phyloP scores from a whole-genome alignment of 768 basidiomycete species.

The Leccinum arenicola region DNA sequence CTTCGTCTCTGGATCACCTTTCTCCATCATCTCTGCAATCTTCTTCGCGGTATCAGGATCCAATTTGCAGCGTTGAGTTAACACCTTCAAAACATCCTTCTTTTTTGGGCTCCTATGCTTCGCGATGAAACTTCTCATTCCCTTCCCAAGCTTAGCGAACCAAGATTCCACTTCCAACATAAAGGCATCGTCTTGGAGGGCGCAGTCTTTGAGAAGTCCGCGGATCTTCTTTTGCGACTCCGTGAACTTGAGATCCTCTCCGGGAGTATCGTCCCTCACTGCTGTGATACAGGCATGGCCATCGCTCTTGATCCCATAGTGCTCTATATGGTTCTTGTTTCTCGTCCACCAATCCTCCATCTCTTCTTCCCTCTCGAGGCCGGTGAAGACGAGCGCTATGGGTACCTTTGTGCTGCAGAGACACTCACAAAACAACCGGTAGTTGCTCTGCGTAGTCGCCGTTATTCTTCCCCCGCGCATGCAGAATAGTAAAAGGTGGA shows the following conservation, averaged over 20 bases:
- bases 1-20: conserved; percentile 3
- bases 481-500: conserved; percentile 42
- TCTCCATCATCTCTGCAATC: conserved; percentile 24
- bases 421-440: conserved; percentile 37
- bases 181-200: conserved; percentile 14
- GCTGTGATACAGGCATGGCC: conserved; percentile 33
- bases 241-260: conserved; percentile 20
- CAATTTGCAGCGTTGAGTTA: conserved; percentile 16
- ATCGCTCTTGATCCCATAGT: conserved; percentile 25
- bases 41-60: conserved; percentile 19
- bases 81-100: conserved; percentile 17
- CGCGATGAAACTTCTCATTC: conserved; percentile 17
- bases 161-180: conserved; percentile 15
- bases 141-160: conserved; percentile 13
- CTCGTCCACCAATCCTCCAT: conserved; percentile 37
- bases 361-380: conserved; percentile 34
- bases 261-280: conserved; percentile 21
- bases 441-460: conserved; percentile 36
- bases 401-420: conserved; percentile 39
- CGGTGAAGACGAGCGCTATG: conserved; percentile 38
- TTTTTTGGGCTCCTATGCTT: conserved; percentile 13
- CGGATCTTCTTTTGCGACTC: conserved; percentile 23
- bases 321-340: conserved; percentile 23
- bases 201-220: conserved; percentile 15
- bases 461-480: conserved; percentile 40